Evolutionary conservation across 176 grass and related monocot species (phyloP).

Genomic region (Miscanthus lutarioriparius): DNA sequence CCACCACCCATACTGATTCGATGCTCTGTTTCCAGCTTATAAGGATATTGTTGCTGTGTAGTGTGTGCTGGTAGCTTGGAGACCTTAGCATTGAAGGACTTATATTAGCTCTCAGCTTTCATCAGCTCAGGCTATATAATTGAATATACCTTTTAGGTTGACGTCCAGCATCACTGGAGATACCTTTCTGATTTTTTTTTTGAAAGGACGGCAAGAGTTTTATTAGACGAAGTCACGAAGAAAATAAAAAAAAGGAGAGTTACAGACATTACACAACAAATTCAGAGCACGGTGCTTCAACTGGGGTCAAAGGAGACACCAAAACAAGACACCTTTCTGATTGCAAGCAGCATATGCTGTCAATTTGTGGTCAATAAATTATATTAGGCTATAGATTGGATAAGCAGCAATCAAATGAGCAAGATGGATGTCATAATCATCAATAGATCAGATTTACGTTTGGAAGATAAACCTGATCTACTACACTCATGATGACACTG

Average conservation of each 20-base stretch:
- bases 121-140: conserved; percentile 9
- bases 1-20: conserved; percentile 16
- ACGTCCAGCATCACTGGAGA: neutral
- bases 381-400: neutral
- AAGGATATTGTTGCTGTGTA: neutral
- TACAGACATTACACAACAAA: no score
- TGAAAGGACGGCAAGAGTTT: no score
- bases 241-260: no score
- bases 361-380: conserved; percentile 4
- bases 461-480: conserved; percentile 1
- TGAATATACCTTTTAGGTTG: neutral
- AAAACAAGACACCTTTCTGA: neutral
- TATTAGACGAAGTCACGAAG: no score
- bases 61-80: conserved; percentile 2
- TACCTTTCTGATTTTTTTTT: no score
- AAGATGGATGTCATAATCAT: conserved; percentile 10
- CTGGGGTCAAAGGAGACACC: no score
- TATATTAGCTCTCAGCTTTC: conserved; percentile 5
- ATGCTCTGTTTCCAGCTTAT: conserved; percentile 4
- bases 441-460: conserved; percentile 11
- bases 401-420: neutral
- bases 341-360: conserved; percentile 1
- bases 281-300: no score
- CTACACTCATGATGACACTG: neutral
- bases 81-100: neutral